phyloP scores from a whole-genome alignment of 768 basidiomycete species.

The Hemileccinum rubropunctum region DNA sequence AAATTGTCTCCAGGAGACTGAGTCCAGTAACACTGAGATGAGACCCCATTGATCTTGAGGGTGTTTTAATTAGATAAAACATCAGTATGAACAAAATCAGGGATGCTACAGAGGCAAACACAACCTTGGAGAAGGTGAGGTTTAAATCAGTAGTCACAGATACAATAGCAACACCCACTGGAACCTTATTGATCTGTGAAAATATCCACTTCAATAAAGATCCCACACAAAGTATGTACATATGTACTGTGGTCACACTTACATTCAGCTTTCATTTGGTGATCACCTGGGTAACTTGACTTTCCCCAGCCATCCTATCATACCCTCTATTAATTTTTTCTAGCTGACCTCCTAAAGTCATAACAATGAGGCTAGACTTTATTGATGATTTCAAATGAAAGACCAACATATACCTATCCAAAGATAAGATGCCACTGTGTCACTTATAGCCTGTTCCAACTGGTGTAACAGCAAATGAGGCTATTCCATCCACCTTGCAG shows the following conservation, averaged over 20 bases:
- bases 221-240: no score
- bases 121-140: background rate
- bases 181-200: conserved; percentile 14
- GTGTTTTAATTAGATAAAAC: background rate
- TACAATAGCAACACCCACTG: conserved; percentile 4
- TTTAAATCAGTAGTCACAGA: background rate
- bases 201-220: background rate
- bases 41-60: background rate
- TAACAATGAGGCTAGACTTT: background rate
- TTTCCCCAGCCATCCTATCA: background rate
- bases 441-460: conserved; percentile 2
- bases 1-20: conserved; percentile 14
- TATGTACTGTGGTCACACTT: background rate
- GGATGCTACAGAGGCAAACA: conserved; percentile 3
- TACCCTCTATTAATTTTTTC: conserved; percentile 8
- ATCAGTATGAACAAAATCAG: background rate
- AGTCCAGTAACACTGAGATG: background rate
- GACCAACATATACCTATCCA: conserved; percentile 9
- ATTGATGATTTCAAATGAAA: background rate
- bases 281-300: conserved; percentile 6
- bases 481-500: no score
- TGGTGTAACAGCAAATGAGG: no score
- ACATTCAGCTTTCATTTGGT: conserved; percentile 15
- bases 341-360: conserved; percentile 3
- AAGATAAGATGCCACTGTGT: conserved; percentile 2